A percentile compares a stretch with the other conserved stretches of the same genome.
Evolutionary conservation across 2,329 filamentous ascomycete species (phyloP).

Genomic region (Aureobasidium mangrovei): DNA sequence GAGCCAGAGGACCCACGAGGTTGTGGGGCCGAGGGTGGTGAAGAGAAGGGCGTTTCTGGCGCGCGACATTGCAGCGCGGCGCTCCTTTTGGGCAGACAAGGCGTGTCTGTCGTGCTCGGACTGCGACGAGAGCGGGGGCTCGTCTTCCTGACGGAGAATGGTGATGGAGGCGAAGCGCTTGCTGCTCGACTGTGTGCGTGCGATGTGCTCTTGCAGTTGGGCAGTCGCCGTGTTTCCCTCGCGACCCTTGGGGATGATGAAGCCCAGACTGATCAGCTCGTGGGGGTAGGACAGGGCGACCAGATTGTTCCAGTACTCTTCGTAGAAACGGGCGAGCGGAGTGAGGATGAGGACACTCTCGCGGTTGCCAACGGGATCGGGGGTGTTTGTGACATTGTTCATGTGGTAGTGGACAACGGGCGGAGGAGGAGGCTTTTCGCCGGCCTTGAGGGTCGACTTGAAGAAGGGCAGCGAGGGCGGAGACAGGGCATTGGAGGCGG

Average conservation of each 20-base stretch:
- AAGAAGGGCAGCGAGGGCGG: constrained; percentile 66
- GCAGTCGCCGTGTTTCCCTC: constrained; percentile 83
- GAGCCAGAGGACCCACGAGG: constrained; percentile 95
- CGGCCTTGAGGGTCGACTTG: constrained; percentile 50
- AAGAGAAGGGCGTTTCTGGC: constrained; percentile 92
- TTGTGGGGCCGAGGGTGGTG: constrained; percentile 82
- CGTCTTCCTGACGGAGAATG: constrained; percentile 91
- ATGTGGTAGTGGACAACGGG: constrained; percentile 89
- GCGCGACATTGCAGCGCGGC: constrained; percentile 83
- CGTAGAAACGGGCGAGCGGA: constrained; percentile 87
- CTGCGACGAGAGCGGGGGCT: constrained; percentile 70
- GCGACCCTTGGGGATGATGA: constrained; percentile 89
- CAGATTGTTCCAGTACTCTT: constrained; percentile 91
- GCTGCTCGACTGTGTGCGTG: constrained; percentile 75
- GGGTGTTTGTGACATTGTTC: constrained; percentile 83
- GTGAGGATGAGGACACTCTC: constrained; percentile 89
- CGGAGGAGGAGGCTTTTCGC: constrained; percentile 56
- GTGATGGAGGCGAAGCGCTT: constrained; percentile 86
- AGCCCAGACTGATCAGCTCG: constrained; percentile 87
- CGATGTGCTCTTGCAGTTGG: constrained; percentile 74
- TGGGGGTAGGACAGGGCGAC: constrained; percentile 79
- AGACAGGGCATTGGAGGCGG: constrained; percentile 62
- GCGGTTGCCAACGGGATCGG: constrained; percentile 64
- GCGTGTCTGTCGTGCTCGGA: constrained; percentile 86
- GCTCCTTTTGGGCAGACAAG: constrained; percentile 76